Conservation (phyloP, 495 filamentous ascomycete genomes). For the Penicillium bovifimosum region DNA sequence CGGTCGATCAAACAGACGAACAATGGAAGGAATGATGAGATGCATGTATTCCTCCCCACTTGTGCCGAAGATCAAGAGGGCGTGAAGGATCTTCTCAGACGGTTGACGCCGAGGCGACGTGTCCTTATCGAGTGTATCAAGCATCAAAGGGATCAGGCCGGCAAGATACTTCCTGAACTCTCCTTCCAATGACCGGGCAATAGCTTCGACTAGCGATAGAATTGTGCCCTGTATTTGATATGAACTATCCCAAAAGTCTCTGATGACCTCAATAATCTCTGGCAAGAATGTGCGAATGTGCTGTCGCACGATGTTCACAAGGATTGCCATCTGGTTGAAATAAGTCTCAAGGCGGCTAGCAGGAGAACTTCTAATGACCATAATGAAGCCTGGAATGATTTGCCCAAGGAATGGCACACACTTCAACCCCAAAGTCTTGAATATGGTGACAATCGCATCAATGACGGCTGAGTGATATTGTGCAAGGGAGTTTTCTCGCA, state of each 20-base stretch:
- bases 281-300: conserved; percentile 87
- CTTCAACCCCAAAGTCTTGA: conserved; percentile 89
- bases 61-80: conserved; percentile 92
- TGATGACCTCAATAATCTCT: conserved; percentile 74
- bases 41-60: conserved; percentile 99
- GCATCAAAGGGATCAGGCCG: conserved; percentile 81
- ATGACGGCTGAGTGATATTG: conserved; percentile 94
- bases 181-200: conserved; percentile 87
- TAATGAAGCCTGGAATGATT: conserved; percentile 88
- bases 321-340: conserved; percentile 88
- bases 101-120: conserved; percentile 63
- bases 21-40: conserved; percentile 93
- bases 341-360: conserved; percentile 77
- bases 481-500: conserved; percentile 80
- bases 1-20: conserved; percentile 81
- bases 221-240: conserved; percentile 82
- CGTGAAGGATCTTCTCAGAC: conserved; percentile 86
- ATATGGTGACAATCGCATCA: conserved; percentile 97
- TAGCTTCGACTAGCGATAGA: conserved; percentile 81
- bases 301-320: conserved; percentile 92
- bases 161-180: conserved; percentile 97
- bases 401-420: conserved; percentile 90
- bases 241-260: conserved; percentile 77
- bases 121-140: conserved; percentile 86
- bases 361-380: conserved; percentile 74